A percentile compares a stretch with the other conserved stretches of the same genome.
Conservation (phyloP, 805 yeast genomes). For the Zygotorulaspora florentina region DNA sequence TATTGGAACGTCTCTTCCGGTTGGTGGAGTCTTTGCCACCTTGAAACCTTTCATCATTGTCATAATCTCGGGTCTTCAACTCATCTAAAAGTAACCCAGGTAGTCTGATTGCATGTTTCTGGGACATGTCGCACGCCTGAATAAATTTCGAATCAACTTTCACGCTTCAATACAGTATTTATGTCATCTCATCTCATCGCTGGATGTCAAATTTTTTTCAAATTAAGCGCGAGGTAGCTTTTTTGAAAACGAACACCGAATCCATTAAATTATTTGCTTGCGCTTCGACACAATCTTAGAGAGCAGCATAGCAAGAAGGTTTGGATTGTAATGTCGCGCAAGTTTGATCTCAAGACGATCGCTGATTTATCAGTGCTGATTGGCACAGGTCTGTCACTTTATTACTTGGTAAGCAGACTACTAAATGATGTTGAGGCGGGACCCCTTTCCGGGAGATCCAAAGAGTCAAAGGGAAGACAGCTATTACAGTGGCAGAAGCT, state of each 20-base stretch:
- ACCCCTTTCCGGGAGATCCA: slow-evolving; percentile 41
- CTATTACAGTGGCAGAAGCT: slow-evolving; percentile 54
- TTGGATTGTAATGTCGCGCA: slow-evolving; percentile 27
- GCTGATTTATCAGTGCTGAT: slow-evolving; percentile 48
- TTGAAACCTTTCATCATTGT: slow-evolving; percentile 38
- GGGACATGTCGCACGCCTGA: slow-evolving; percentile 4
- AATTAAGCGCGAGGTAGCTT: not conserved
- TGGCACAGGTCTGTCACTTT: slow-evolving; percentile 68
- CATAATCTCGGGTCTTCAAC: slow-evolving; percentile 43
- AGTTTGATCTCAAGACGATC: slow-evolving; percentile 38
- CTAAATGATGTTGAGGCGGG: slow-evolving; percentile 43
- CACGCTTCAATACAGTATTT: not conserved
- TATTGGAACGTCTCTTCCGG: slow-evolving; percentile 35
- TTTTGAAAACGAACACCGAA: not conserved
- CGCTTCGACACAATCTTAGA: no score
- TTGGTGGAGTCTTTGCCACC: slow-evolving; percentile 15
- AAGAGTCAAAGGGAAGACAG: slow-evolving; percentile 60
- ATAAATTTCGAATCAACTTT: no score
- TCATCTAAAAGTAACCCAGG: slow-evolving; percentile 55
- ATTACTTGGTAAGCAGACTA: slow-evolving; percentile 51
- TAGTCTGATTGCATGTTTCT: slow-evolving; percentile 42
- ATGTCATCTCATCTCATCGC: slow-evolving; percentile 15
- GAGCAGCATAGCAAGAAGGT: not conserved
- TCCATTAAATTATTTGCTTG: not conserved
- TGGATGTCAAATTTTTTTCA: not conserved